Conservation (phyloP, 1,139 yeast genomes). For the Saccharomyces hybrid region DNA sequence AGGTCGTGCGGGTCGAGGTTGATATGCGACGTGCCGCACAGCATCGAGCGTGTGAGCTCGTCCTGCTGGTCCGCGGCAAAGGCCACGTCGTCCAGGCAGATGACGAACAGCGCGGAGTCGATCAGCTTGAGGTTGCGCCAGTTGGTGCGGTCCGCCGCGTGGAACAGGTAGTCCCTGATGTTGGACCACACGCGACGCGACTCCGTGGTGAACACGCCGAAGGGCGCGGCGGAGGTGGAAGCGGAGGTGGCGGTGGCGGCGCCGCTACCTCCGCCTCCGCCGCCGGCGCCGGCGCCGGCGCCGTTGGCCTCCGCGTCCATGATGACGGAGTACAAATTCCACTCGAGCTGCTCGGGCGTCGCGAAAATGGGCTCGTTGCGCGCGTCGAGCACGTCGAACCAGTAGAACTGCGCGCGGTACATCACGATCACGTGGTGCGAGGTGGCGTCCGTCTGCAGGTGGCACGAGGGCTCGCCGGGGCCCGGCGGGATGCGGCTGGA, state of each 20-base stretch:
- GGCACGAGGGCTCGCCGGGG: constrained; percentile 47
- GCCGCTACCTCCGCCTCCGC: constrained; percentile 34
- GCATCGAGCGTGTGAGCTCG: constrained; percentile 68
- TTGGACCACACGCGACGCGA: constrained; percentile 77
- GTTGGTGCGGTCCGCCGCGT: constrained; percentile 39
- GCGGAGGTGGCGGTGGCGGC: constrained; percentile 16
- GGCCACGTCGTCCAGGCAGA: constrained; percentile 59
- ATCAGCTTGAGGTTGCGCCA: constrained; percentile 60
- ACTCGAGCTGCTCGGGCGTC: constrained; percentile 61
- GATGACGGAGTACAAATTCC: constrained; percentile 64
- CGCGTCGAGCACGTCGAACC: constrained; percentile 80
- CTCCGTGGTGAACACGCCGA: constrained; percentile 84
- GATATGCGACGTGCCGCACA: constrained; percentile 65
- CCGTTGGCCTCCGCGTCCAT: constrained; percentile 29
- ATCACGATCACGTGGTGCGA: constrained; percentile 72
- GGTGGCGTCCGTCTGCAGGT: constrained; percentile 66
- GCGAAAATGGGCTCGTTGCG: constrained; percentile 54
- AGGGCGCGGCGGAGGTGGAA: constrained; percentile 58
- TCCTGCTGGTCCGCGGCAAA: constrained; percentile 56
- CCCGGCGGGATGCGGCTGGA: constrained; percentile 73
- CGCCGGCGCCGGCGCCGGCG: constrained; percentile 76
- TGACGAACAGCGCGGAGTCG: constrained; percentile 69
- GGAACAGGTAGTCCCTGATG: constrained; percentile 45
- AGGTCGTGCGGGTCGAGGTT: constrained; percentile 4
- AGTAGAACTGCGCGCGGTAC: constrained; percentile 77